A percentile compares a stretch with the other conserved stretches of the same genome.
phyloP scores from a whole-genome alignment of 129 eudicot species.

The Pseudognaphalium luteoalbum region DNA sequence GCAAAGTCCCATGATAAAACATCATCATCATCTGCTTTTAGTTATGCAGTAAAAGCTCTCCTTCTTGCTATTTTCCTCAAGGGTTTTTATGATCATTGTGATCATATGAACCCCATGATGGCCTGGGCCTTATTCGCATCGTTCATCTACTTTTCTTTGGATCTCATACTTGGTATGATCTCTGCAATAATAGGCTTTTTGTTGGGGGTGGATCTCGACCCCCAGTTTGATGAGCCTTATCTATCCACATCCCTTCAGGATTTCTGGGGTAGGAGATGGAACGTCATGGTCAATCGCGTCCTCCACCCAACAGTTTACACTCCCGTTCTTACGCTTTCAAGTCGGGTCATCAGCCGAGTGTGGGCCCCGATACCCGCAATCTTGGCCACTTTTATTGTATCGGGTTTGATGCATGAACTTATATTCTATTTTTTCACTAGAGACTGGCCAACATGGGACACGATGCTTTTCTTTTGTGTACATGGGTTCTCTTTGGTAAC shows the following conservation, averaged over 20 bases:
- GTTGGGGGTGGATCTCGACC: slow-evolving; percentile 52
- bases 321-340: slow-evolving; percentile 36
- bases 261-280: slow-evolving; percentile 95
- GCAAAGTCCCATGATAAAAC: not conserved
- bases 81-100: slow-evolving; percentile 31
- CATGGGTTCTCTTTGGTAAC: slow-evolving; percentile 57
- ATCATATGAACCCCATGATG: slow-evolving; percentile 38
- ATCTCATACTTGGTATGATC: slow-evolving; percentile 41
- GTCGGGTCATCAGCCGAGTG: slow-evolving; percentile 41
- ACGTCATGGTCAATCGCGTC: slow-evolving; percentile 63
- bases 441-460: slow-evolving; percentile 53
- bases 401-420: slow-evolving; percentile 73
- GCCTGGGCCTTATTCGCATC: slow-evolving; percentile 32
- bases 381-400: slow-evolving; percentile 53
- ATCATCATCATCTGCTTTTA: not conserved
- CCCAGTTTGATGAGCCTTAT: slow-evolving; percentile 76
- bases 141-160: slow-evolving; percentile 49
- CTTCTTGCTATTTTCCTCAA: slow-evolving; percentile 35
- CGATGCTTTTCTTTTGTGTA: slow-evolving; percentile 61
- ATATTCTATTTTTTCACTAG: slow-evolving; percentile 54
- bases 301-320: slow-evolving; percentile 59
- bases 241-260: slow-evolving; percentile 78
- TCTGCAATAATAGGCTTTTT: slow-evolving; percentile 31
- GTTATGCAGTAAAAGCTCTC: slow-evolving; percentile 40
- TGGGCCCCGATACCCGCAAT: slow-evolving; percentile 60